Conservation (phyloP, 2,329 filamentous ascomycete species). For the Xylaria sp. region DNA sequence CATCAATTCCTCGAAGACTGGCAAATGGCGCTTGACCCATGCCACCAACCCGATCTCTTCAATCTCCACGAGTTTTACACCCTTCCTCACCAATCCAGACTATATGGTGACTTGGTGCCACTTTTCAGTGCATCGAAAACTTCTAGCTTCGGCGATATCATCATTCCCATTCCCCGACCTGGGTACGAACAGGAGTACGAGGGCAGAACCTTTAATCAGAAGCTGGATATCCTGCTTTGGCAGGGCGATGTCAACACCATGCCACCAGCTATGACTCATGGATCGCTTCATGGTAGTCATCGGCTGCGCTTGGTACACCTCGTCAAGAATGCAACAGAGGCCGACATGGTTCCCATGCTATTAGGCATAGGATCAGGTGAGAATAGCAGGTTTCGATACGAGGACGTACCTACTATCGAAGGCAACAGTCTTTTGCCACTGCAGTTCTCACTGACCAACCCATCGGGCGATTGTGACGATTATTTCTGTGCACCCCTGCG, state of each 20-base stretch:
- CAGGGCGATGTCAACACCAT: slow-evolving; percentile 59
- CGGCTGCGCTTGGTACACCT: slow-evolving; percentile 67
- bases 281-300: slow-evolving; percentile 62
- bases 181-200: slow-evolving; percentile 47
- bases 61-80: slow-evolving; percentile 70
- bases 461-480: slow-evolving; percentile 50
- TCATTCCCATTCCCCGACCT: slow-evolving; percentile 57
- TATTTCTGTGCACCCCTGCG: slow-evolving; percentile 45
- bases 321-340: slow-evolving; percentile 51
- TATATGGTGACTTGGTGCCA: slow-evolving; percentile 61
- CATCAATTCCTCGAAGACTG: slow-evolving; percentile 64
- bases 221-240: slow-evolving; percentile 66
- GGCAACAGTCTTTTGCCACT: slow-evolving; percentile 51
- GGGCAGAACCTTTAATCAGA: slow-evolving; percentile 49
- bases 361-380: slow-evolving; percentile 41
- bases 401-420: slow-evolving; percentile 46
- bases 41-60: slow-evolving; percentile 70
- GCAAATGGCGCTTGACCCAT: slow-evolving; percentile 60
- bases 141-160: slow-evolving; percentile 67
- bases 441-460: slow-evolving; percentile 55
- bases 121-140: slow-evolving; percentile 73
- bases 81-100: slow-evolving; percentile 55
- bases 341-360: slow-evolving; percentile 49
- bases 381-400: slow-evolving; percentile 48
- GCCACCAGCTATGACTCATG: slow-evolving; percentile 39